phyloP scores from a whole-genome alignment of 495 filamentous ascomycete genomes.

The Trichoderma gamsii region DNA sequence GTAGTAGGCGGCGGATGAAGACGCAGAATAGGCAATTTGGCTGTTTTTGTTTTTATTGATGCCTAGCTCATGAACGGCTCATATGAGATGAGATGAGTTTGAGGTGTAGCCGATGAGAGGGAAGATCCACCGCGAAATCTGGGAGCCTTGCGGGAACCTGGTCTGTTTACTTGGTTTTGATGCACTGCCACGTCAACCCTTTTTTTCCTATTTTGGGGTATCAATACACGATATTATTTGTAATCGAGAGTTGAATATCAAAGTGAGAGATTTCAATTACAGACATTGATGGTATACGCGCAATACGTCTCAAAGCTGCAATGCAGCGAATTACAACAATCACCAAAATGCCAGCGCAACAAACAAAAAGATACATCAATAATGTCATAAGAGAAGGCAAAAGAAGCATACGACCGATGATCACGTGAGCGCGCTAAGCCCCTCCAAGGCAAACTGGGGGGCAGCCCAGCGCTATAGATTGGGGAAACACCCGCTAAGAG shows the following conservation, averaged over 20 bases:
- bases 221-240: background rate
- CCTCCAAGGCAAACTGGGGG: background rate
- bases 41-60: background rate
- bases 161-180: background rate
- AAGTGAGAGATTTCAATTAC: too few species aligned
- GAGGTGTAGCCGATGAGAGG: background rate
- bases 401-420: too few species aligned
- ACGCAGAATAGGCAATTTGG: background rate
- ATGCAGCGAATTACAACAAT: background rate
- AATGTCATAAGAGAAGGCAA: too few species aligned
- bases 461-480: background rate
- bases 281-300: too few species aligned
- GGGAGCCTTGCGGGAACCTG: slow-evolving; percentile 2
- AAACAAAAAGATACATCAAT: too few species aligned
- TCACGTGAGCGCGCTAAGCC: slow-evolving; percentile 1
- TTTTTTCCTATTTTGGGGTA: background rate
- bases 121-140: background rate
- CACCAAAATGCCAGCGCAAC: too few species aligned
- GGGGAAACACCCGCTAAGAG: background rate
- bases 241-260: background rate
- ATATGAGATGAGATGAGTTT: background rate
- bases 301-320: too few species aligned
- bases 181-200: background rate
- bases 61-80: background rate
- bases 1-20: background rate